Conservation (phyloP, 73 alveolate species). For the Urostyla sp. region DNA sequence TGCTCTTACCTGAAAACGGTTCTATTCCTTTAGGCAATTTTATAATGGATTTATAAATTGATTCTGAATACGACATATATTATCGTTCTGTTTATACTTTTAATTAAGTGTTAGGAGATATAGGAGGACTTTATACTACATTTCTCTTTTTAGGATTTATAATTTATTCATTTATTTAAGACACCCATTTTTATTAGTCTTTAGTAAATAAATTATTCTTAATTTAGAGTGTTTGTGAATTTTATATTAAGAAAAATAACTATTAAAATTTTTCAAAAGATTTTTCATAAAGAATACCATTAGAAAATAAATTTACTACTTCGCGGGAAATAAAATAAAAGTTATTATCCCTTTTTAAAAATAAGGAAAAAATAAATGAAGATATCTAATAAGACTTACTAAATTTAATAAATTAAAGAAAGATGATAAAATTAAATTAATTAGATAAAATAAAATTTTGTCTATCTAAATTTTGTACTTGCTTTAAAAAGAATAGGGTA, state of each 20-base stretch:
- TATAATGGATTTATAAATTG: too few relatives aligned
- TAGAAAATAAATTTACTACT: too few relatives aligned
- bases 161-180: neutral
- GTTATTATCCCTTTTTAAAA: too few relatives aligned
- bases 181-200: neutral
- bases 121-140: slow-evolving; percentile 26
- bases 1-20: too few relatives aligned
- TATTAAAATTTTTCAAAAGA: neutral
- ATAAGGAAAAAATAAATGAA: neutral
- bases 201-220: slow-evolving; percentile 15
- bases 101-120: neutral
- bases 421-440: neutral
- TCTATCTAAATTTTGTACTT: neutral
- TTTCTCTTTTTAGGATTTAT: slow-evolving; percentile 11
- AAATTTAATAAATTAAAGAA: neutral
- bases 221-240: neutral
- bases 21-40: too few relatives aligned
- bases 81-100: slow-evolving; percentile 34
- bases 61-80: too few relatives aligned
- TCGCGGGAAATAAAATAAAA: too few relatives aligned
- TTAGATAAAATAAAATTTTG: neutral
- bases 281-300: neutral
- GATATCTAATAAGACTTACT: neutral
- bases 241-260: neutral
- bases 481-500: neutral